Base-by-base conservation (phyloP, 1,284 basidiomycete genomes). In the Caloboletus firmus region DNA sequence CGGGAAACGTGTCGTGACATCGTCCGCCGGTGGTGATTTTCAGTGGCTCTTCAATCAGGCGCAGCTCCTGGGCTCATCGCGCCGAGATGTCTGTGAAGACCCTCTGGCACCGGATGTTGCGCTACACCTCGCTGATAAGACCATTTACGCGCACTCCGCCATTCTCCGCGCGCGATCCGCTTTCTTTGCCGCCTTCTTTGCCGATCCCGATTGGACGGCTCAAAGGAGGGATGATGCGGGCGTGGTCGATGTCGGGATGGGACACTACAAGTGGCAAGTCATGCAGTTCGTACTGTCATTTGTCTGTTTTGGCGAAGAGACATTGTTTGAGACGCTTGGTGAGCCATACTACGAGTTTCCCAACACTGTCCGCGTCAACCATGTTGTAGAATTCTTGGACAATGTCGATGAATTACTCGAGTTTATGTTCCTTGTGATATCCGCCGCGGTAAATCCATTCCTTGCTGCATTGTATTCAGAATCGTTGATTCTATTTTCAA, bases 121-220 rank as follows among this genome's bases (percentile, higher is more conserved):
- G n/a, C 72, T 99, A 11, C 74, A 82, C 26, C 75, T 98, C 3
- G 78, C 79, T 0, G 94, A 98, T 62, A 75, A 78, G 45, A 76
- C 82, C 5, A 80, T 98, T 0, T 73, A 71, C 26, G 83, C 82
- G 9, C 89, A 97, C 67, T 93, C 94, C 0, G 70, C 79, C 11
- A 70, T 98, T 17, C 77, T 99, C 18, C 81, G 93, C 2, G 84
- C 92, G 0, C 82, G 96, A 3, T 95, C 90, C 41, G 81, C 85
- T 1, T 91, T 98, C 68, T 98, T 98, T 66, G 76, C 84, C 7
- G 82, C 83, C n/a, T 88, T 99, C 70, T 94, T 96, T 68, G 85
- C 85, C 46, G 86, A 94, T 62, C 76, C 79, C 24, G 91, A 86
- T 39, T 98, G 96, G 94, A 91, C 91, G 4, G 65, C 60, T 20